Evolutionary conservation across 345 rosid genomes (phyloP).

Genomic region (Microthlaspi erraticum): DNA sequence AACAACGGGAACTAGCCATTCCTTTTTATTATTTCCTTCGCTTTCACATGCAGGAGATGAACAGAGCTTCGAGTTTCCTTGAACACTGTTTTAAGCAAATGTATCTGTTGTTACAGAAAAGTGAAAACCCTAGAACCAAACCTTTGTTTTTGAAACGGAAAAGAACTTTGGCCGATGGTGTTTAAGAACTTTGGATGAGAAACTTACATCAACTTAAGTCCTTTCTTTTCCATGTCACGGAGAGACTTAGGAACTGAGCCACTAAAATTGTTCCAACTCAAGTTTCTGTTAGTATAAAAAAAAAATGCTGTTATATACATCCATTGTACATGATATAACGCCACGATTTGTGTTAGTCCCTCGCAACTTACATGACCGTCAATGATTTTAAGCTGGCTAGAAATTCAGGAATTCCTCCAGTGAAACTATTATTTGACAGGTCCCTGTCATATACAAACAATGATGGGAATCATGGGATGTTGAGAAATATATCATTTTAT

Average conservation of each 20-base stretch:
- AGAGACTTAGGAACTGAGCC: neutral
- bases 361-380: neutral
- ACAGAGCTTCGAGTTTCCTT: neutral
- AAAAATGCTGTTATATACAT: no score
- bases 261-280: slow-evolving; percentile 5
- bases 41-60: neutral
- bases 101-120: no score
- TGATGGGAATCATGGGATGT: no score
- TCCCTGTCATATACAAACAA: no score
- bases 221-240: neutral
- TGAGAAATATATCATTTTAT: no score
- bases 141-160: no score
- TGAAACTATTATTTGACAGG: neutral
- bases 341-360: neutral
- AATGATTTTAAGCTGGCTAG: neutral
- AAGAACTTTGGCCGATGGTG: no score
- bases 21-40: neutral
- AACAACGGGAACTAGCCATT: neutral
- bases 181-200: no score
- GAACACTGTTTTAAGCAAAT: no score
- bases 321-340: no score
- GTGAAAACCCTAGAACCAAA: no score
- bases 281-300: no score
- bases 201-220: neutral
- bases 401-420: neutral